A percentile compares a stretch with the other conserved stretches of the same genome.
Evolutionary conservation across 2,329 filamentous ascomycete genomes (phyloP).

Genomic region (Aspergillus fischeri): DNA sequence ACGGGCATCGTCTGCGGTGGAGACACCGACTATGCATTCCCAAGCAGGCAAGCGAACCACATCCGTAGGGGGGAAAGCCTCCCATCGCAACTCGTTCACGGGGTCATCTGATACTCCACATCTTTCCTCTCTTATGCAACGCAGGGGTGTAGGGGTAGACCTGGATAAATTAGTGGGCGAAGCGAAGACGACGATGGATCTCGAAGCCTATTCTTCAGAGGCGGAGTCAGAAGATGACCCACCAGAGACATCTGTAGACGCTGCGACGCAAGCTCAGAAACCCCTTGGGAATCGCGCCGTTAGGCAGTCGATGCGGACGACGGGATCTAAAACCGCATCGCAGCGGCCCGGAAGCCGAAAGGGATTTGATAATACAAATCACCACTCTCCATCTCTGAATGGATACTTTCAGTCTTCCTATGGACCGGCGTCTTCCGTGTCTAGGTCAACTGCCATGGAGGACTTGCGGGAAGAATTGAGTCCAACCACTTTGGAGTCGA

Average conservation of each 20-base stretch:
- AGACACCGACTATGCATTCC: constrained; percentile 18
- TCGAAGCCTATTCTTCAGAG: constrained; percentile 38
- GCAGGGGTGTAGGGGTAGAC: constrained; percentile 58
- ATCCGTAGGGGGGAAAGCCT: constrained; percentile 11
- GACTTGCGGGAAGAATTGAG: constrained; percentile 53
- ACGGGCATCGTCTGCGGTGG: constrained; percentile 16
- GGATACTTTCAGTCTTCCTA: constrained; percentile 28
- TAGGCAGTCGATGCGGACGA: constrained; percentile 54
- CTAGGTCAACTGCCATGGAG: constrained; percentile 33
- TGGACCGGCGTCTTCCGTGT: constrained; percentile 34
- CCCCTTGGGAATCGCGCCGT: constrained; percentile 25
- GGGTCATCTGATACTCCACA: constrained; percentile 60
- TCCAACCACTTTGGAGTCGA: constrained; percentile 65
- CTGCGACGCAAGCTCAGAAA: constrained; percentile 13
- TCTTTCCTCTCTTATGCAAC: constrained; percentile 62
- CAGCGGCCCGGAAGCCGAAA: constrained; percentile 58
- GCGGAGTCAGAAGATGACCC: constrained; percentile 35
- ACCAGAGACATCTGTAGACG: constrained; percentile 19
- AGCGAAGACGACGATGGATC: constrained; percentile 43
- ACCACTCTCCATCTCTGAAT: constrained; percentile 38
- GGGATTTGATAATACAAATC: constrained; percentile 42
- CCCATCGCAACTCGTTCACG: constrained; percentile 42
- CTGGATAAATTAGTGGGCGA: constrained; percentile 56
- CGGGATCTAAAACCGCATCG: constrained; percentile 49
- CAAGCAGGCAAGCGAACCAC: constrained; percentile 8